phyloP scores from a whole-genome alignment of 192 early-diverging fungal species.

The Backusella liffmaniae region DNA sequence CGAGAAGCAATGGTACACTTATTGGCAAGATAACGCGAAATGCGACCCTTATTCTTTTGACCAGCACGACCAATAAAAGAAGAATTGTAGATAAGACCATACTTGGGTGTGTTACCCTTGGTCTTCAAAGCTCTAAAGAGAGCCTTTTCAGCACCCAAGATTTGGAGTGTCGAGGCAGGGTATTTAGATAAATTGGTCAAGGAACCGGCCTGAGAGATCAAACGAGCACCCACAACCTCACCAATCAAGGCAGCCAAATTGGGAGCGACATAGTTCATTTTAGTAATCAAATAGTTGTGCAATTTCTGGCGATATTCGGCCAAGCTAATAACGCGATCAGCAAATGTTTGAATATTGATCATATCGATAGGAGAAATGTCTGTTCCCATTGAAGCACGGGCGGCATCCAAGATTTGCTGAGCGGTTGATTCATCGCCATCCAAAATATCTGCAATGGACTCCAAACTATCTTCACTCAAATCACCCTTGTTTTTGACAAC shows the following conservation, averaged over 20 bases:
- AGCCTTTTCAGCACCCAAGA: constrained; percentile 97
- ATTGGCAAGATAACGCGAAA: constrained; percentile 97
- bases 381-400: constrained; percentile 96
- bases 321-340: constrained; percentile 85
- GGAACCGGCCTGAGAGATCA: constrained; percentile 97
- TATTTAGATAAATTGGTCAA: constrained; percentile 96
- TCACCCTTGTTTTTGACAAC: constrained; percentile 91
- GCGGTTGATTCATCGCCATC: constrained; percentile 76
- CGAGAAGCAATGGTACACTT: constrained; percentile 96
- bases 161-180: constrained; percentile 96
- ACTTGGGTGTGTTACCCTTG: constrained; percentile 96
- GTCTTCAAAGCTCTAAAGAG: constrained; percentile 97
- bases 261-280: constrained; percentile 96
- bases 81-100: constrained; percentile 96
- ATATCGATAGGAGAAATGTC: constrained; percentile 96
- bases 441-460: constrained; percentile 74
- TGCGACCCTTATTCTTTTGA: constrained; percentile 97
- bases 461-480: constrained; percentile 73
- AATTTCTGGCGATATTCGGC: constrained; percentile 92
- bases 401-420: constrained; percentile 89
- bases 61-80: constrained; percentile 94
- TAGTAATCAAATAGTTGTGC: constrained; percentile 87
- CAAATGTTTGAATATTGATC: constrained; percentile 93
- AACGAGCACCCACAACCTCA: constrained; percentile 94
- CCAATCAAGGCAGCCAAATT: constrained; percentile 95